Evolutionary conservation across 2,329 filamentous ascomycete species (phyloP).

Genomic region (Colletotrichum limetticola): DNA sequence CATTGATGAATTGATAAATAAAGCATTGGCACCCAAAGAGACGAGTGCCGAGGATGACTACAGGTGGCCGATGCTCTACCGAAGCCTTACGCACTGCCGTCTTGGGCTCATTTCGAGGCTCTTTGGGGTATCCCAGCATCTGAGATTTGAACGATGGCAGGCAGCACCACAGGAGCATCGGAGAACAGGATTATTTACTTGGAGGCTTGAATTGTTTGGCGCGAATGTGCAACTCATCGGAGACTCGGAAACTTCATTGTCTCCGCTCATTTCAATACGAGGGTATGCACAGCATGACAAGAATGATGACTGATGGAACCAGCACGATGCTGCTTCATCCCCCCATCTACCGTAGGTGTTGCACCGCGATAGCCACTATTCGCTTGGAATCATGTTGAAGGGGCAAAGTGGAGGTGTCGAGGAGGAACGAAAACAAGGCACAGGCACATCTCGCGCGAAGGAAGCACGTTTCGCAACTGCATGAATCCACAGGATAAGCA

Average conservation of each 20-base stretch:
- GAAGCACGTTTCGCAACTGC: not conserved
- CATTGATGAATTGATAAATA: not conserved
- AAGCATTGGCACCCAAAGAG: not conserved
- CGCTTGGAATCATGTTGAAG: not conserved
- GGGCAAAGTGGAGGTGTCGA: not conserved
- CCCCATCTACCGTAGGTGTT: not conserved
- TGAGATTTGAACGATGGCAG: not conserved
- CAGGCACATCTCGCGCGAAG: not conserved
- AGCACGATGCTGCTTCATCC: not conserved
- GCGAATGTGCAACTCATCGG: not conserved
- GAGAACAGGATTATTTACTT: not conserved
- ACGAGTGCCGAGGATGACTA: not conserved
- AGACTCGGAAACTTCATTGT: not conserved
- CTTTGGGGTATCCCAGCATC: not conserved
- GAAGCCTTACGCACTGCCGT: not conserved
- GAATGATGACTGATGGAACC: not conserved
- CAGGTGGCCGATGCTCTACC: not conserved
- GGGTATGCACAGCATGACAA: not conserved
- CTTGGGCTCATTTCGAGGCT: not conserved
- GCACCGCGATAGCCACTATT: not conserved
- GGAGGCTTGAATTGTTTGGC: not conserved
- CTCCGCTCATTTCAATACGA: not conserved
- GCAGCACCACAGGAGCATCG: not conserved
- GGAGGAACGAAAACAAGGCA: not conserved
- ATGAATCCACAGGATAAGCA: not conserved